phyloP scores from a whole-genome alignment of 768 basidiomycete genomes.

The Suillus placidus region DNA sequence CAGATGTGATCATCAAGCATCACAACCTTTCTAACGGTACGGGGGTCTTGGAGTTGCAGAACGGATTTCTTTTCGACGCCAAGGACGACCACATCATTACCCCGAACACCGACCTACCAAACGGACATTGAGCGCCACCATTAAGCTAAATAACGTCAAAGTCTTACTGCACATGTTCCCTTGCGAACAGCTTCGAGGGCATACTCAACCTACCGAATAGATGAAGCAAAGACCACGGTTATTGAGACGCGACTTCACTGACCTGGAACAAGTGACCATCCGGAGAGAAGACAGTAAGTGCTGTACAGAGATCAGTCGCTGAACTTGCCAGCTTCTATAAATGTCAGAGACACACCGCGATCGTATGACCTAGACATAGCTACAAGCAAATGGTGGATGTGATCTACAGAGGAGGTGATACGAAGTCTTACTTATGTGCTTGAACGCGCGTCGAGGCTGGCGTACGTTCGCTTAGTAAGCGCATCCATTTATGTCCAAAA shows the following conservation, averaged over 20 bases:
- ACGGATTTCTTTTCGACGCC: constrained; percentile 99
- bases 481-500: neutral
- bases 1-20: constrained; percentile 99
- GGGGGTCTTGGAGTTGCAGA: constrained; percentile 95
- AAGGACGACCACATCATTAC: constrained; percentile 91
- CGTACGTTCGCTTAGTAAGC: constrained; percentile 31
- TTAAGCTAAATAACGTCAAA: neutral
- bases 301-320: constrained; percentile 42
- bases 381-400: constrained; percentile 11
- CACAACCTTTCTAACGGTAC: constrained; percentile 96
- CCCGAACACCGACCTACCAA: constrained; percentile 88
- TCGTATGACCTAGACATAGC: constrained; percentile 94
- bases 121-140: constrained; percentile 10
- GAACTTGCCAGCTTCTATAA: neutral
- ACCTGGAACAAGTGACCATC: constrained; percentile 99
- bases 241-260: constrained; percentile 32
- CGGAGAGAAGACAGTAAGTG: constrained; percentile 96
- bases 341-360: constrained; percentile 65
- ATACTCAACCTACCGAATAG: constrained; percentile 84
- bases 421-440: constrained; percentile 13
- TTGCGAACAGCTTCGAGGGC: constrained; percentile 96
- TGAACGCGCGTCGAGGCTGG: constrained; percentile 54
- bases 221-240: constrained; percentile 19
- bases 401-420: constrained; percentile 13
- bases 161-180: constrained; percentile 91